Base-by-base conservation (phyloP, 371 early-diverging fungal genomes). In the Actinomucor elegans region DNA sequence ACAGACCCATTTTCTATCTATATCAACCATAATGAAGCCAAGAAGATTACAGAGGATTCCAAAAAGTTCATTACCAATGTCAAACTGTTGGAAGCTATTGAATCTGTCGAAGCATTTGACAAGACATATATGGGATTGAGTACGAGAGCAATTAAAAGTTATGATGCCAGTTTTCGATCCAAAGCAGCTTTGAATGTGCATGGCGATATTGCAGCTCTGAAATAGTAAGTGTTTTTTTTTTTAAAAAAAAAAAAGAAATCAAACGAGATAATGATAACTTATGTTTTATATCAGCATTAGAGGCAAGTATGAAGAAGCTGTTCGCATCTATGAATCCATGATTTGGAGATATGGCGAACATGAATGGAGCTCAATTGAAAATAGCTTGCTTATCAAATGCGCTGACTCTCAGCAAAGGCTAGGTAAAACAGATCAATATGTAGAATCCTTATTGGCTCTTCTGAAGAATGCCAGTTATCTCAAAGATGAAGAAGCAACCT, bases 141-240 rank as follows among this genome's bases (percentile, higher is more conserved):
- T 34, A 71, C 80, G 5, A 69, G 88, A 42, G 86, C 87, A 0
- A 83, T 89, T 48, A 86, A 83, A 48, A 77, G 88, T 35, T 91
- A 84, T 52, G 88, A 90, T 56, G 68, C 71, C 2, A 81, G 87
- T 55, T 67, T 73, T 17, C 78, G 91, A 28, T 64, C 73, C 26
- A 77, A 86, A 45, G 83, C 88, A 0, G 82, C 83, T 0, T 47
- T 84, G 17, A 77, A 84, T 12, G 65, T 90, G 11, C 87, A 87
- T 48, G 83, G 86, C 3, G 92, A 92, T 54, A 83, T 91, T 40
- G 92, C 94, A 0, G 78, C 84, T 2, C 61, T 90, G 9, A 82
- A 88, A 66, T 91, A 84, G 90, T 92, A 84, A 60, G 87, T 66
- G 9, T 20, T 34, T n/a, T n/a, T n/a, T n/a, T 31, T 28, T 26